Conservation (phyloP, 805 yeast genomes). For the Candida koratica region DNA sequence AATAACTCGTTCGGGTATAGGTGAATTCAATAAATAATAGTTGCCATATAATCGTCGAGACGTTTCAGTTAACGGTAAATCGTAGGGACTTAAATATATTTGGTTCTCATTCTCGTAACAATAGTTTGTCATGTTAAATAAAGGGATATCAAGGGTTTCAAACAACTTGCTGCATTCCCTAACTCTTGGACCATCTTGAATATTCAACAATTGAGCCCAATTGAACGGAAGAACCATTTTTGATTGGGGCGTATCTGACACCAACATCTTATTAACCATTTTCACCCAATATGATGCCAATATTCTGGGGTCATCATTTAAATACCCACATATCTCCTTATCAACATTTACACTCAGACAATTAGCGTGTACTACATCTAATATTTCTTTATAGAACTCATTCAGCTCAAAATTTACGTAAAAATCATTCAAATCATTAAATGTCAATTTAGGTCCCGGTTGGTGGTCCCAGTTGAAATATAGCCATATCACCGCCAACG, state of each 20-base stretch:
- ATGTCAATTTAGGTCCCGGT: too few relatives aligned
- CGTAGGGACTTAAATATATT: not conserved
- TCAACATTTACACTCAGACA: not conserved
- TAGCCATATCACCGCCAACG: too few relatives aligned
- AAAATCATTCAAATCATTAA: not conserved
- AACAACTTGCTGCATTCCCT: not conserved
- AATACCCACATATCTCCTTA: not conserved
- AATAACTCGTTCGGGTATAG: slow-evolving; percentile 5
- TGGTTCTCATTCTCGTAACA: not conserved
- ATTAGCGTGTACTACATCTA: not conserved
- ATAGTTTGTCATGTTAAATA: not conserved
- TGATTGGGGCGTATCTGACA: too few relatives aligned
- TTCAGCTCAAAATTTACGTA: not conserved
- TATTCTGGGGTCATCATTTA: slow-evolving; percentile 2
- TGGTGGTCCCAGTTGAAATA: too few relatives aligned
- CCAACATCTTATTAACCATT: not conserved
- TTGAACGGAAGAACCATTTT: slow-evolving; percentile 1
- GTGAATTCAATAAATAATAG: not conserved
- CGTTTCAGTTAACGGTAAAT: not conserved
- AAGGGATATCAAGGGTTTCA: not conserved
- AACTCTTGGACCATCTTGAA: not conserved
- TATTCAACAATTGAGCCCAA: slow-evolving; percentile 5
- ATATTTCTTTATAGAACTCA: not conserved
- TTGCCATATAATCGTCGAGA: not conserved
- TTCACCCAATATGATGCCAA: slow-evolving; percentile 1